phyloP scores from a whole-genome alignment of 2,329 filamentous ascomycete genomes.

The Colletotrichum lini region DNA sequence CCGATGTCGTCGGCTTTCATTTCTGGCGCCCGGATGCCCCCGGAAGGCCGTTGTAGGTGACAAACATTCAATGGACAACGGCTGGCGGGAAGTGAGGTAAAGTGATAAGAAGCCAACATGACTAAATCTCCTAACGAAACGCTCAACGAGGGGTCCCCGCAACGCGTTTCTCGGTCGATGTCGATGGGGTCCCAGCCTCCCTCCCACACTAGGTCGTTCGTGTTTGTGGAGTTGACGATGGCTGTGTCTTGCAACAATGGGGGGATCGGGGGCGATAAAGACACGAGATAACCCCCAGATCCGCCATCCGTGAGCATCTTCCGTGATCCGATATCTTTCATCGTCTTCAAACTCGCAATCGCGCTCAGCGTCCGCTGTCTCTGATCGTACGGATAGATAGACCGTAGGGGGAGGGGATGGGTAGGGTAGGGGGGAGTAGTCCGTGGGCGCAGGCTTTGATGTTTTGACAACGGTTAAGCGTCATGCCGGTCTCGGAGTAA shows the following conservation, averaged over 20 bases:
- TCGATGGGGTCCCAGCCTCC: neutral
- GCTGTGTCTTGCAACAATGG: slow-evolving; percentile 7
- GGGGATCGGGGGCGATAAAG: neutral
- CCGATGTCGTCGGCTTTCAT: slow-evolving; percentile 38
- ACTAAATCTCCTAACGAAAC: slow-evolving; percentile 2
- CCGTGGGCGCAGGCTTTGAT: neutral
- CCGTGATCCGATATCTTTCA: slow-evolving; percentile 32
- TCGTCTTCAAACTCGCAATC: slow-evolving; percentile 4
- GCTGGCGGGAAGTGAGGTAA: slow-evolving; percentile 2
- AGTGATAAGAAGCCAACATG: slow-evolving; percentile 18
- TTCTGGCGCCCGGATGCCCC: slow-evolving; percentile 7
- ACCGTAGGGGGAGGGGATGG: no score
- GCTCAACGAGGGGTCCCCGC: slow-evolving; percentile 9
- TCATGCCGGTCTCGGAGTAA: neutral
- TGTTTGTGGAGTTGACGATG: slow-evolving; percentile 19
- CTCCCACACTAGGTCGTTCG: neutral
- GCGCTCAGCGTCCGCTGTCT: neutral
- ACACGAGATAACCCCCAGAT: neutral
- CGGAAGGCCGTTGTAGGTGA: neutral
- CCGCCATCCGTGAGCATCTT: slow-evolving; percentile 23
- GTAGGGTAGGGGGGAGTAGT: neutral
- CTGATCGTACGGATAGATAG: neutral
- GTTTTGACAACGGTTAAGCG: neutral
- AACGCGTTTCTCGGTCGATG: neutral
- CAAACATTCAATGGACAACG: neutral